Evolutionary conservation across 2,329 filamentous ascomycete genomes (phyloP).

Genomic region (Monilinia fructigena): DNA sequence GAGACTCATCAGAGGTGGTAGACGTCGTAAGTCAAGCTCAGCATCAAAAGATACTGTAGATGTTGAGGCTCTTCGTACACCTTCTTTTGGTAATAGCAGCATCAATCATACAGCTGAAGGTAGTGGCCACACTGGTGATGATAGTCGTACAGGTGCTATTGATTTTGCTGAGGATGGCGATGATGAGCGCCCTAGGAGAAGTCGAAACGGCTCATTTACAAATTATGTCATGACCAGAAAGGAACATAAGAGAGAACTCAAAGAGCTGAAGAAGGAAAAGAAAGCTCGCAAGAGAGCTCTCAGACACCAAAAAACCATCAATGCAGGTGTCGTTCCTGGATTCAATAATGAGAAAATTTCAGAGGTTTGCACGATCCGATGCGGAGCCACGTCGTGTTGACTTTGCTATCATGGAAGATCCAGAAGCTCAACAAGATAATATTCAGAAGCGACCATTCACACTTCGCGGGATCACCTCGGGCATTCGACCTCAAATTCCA

Average conservation of each 20-base stretch:
- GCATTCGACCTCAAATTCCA: constrained; percentile 57
- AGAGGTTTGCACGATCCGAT: constrained; percentile 24
- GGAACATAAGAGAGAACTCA: constrained; percentile 42
- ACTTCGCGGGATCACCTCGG: constrained; percentile 55
- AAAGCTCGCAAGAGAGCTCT: constrained; percentile 32
- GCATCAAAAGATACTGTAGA: constrained; percentile 60
- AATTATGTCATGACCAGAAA: constrained; percentile 37
- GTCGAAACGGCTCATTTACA: constrained; percentile 35
- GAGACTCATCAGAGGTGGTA: constrained; percentile 66
- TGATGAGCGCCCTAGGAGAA: constrained; percentile 43
- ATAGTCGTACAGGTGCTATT: constrained; percentile 41
- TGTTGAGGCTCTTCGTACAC: constrained; percentile 44
- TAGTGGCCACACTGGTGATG: constrained; percentile 33
- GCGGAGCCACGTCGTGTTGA: constrained; percentile 56
- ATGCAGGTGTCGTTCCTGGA: constrained; percentile 27
- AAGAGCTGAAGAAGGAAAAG: constrained; percentile 42
- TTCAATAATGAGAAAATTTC: constrained; percentile 29
- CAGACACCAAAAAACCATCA: constrained; percentile 30
- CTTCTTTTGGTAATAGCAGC: constrained; percentile 42
- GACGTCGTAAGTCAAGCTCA: constrained; percentile 69
- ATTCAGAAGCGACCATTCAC: constrained; percentile 49
- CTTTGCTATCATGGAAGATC: constrained; percentile 49
- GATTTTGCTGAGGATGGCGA: constrained; percentile 55
- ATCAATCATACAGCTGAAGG: constrained; percentile 30
- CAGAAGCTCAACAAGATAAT: constrained; percentile 26